Evolutionary conservation across 2,329 filamentous ascomycete species (phyloP).

Genomic region (Emmonsia crescens): DNA sequence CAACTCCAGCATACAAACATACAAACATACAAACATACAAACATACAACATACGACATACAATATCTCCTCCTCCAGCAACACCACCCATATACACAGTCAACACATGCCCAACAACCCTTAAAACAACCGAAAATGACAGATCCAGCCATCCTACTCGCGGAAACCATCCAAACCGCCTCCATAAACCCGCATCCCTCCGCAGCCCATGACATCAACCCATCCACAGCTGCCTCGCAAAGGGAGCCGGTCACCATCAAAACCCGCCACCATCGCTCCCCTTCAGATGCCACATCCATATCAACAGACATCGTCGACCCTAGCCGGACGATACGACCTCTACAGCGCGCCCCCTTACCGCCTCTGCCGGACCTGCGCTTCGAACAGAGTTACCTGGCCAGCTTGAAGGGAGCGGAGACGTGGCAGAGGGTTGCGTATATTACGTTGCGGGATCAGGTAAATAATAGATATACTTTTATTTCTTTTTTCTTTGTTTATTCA

Average conservation of each 20-base stretch:
- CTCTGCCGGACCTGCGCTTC: slow-evolving; percentile 73
- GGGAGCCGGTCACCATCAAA: slow-evolving; percentile 46
- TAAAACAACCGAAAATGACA: slow-evolving; percentile 37
- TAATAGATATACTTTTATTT: neutral
- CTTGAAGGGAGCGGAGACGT: slow-evolving; percentile 67
- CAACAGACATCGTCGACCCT: slow-evolving; percentile 38
- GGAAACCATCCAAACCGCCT: slow-evolving; percentile 68
- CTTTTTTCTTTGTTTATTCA: neutral
- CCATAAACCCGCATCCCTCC: slow-evolving; percentile 63
- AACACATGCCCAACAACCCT: neutral
- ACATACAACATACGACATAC: no score
- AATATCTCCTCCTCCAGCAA: neutral
- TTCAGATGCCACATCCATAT: slow-evolving; percentile 33
- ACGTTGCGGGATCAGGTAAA: slow-evolving; percentile 78
- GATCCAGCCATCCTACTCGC: slow-evolving; percentile 57
- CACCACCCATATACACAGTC: neutral
- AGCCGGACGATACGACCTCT: slow-evolving; percentile 26
- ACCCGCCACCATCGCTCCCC: slow-evolving; percentile 12
- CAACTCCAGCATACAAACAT: no score
- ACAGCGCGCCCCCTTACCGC: slow-evolving; percentile 49
- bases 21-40: no score
- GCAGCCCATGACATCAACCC: slow-evolving; percentile 68
- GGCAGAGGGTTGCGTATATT: slow-evolving; percentile 70
- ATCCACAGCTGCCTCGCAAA: slow-evolving; percentile 59
- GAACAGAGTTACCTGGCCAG: slow-evolving; percentile 96